phyloP scores from a whole-genome alignment of 108 stramenopile species.

The Discostella stelligeroides region DNA sequence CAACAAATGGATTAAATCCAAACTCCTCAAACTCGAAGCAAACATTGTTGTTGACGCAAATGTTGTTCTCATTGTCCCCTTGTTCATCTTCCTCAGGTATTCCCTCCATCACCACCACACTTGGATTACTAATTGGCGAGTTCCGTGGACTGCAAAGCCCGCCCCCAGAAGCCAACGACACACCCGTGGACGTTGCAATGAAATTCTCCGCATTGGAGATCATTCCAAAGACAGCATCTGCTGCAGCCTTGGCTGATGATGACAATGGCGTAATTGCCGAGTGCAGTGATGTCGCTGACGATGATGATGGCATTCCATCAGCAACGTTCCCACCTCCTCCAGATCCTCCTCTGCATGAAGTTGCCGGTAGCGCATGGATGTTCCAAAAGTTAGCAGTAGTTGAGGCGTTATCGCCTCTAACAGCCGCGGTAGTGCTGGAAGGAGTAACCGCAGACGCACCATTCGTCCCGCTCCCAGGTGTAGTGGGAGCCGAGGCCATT shows the following conservation, averaged over 20 bases:
- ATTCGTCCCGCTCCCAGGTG: not conserved
- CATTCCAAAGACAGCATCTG: conserved; percentile 2
- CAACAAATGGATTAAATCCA: conserved; percentile 4
- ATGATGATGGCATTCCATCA: not conserved
- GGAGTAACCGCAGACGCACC: not conserved
- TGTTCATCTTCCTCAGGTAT: not conserved
- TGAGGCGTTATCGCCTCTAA: not conserved
- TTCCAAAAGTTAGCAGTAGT: conserved; percentile 2
- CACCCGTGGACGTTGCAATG: not conserved
- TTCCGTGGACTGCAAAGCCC: conserved; percentile 6
- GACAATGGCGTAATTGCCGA: not conserved
- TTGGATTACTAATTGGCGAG: not conserved
- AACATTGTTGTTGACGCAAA: not conserved
- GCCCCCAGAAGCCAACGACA: not conserved
- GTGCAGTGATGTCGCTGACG: not conserved
- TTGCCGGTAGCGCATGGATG: not conserved
- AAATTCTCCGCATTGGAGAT: conserved; percentile 12
- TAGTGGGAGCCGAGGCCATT: not conserved
- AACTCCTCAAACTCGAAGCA: conserved; percentile 11
- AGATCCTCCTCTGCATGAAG: not conserved
- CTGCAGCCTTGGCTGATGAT: conserved; percentile 5
- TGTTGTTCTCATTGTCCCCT: not conserved
- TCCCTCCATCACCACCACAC: not conserved
- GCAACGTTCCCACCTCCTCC: not conserved
- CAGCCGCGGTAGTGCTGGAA: not conserved